These are phyloP conservation scores for Lantana camara DNA, from an alignment of 257 asterid genomes.

Conservation along the genomic window DNA sequence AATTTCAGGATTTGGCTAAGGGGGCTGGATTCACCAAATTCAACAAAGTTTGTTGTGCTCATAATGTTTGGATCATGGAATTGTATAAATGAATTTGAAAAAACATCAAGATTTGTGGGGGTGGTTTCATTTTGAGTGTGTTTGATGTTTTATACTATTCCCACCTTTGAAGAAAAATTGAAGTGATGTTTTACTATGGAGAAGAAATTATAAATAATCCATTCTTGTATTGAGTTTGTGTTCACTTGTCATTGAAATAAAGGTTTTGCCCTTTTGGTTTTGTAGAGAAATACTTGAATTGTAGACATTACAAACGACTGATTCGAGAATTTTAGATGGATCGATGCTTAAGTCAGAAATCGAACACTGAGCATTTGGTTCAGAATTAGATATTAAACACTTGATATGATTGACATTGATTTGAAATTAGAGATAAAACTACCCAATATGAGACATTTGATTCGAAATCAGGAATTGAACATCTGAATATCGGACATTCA, in stretches of 20 bases:
- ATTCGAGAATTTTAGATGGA: too few relatives aligned
- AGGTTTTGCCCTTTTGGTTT: not conserved
- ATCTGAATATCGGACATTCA: too few relatives aligned
- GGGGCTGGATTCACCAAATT: conserved; percentile 73
- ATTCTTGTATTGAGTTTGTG: conserved; percentile 20
- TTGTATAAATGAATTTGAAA: conserved; percentile 42
- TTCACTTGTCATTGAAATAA: conserved; percentile 21
- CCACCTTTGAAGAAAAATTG: not conserved
- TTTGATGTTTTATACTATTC: not conserved
- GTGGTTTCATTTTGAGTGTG: conserved; percentile 6
- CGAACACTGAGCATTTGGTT: too few relatives aligned
- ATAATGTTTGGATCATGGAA: conserved; percentile 83
- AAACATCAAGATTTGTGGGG: not conserved
- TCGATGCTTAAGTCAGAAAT: too few relatives aligned
- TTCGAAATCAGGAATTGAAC: too few relatives aligned
- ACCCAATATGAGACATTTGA: too few relatives aligned
- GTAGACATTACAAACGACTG: too few relatives aligned
- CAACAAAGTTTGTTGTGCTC: conserved; percentile 61
- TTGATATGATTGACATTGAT: too few relatives aligned
- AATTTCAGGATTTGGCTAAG: conserved; percentile 66
- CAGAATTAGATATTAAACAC: too few relatives aligned
- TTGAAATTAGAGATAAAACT: too few relatives aligned
- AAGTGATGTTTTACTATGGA: too few relatives aligned
- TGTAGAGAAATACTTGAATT: too few relatives aligned
- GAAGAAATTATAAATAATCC: not conserved